A percentile compares a stretch with the other conserved stretches of the same genome.
Evolutionary conservation across 169 alveolate genomes (phyloP).

Genomic region (Ichthyophthirius multifiliis): DNA sequence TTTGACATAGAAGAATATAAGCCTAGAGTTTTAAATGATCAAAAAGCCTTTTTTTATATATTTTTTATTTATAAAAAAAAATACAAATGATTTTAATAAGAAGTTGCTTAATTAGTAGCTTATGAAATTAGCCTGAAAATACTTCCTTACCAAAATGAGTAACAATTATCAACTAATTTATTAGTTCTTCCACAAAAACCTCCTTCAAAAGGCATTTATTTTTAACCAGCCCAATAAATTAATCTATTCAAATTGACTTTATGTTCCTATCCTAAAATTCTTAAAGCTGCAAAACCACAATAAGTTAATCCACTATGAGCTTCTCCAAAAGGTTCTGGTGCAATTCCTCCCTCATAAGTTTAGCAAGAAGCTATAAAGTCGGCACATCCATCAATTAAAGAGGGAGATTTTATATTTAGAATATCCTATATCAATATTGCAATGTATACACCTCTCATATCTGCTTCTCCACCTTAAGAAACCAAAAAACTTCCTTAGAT

Average conservation of each 20-base stretch:
- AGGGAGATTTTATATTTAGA: conserved; percentile 84
- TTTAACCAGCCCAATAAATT: conserved; percentile 84
- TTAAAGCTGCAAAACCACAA: conserved; percentile 95
- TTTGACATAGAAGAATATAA: conserved; percentile 61
- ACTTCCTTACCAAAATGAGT: conserved; percentile 96
- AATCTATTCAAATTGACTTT: conserved; percentile 83
- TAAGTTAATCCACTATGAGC: conserved; percentile 98
- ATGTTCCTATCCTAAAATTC: conserved; percentile 78
- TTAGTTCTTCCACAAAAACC: conserved; percentile 98
- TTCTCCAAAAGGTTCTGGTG: conserved; percentile 93
- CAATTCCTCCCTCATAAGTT: conserved; percentile 97
- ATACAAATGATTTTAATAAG: conserved; percentile 2
- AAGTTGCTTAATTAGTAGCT: conserved; percentile 20
- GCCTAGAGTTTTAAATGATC: conserved; percentile 45
- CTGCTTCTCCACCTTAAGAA: conserved; percentile 95
- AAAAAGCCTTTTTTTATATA: neutral
- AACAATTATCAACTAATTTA: conserved; percentile 96
- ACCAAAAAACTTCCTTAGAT: conserved; percentile 87
- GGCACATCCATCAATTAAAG: conserved; percentile 85
- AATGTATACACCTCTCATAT: conserved; percentile 94
- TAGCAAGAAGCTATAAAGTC: conserved; percentile 89
- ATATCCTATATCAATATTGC: conserved; percentile 91
- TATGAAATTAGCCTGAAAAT: conserved; percentile 76
- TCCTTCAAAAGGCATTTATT: conserved; percentile 91
- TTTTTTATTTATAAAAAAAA: neutral